phyloP scores from a whole-genome alignment of 2,329 filamentous ascomycete genomes.

The Pestalotiopsis sp. region DNA sequence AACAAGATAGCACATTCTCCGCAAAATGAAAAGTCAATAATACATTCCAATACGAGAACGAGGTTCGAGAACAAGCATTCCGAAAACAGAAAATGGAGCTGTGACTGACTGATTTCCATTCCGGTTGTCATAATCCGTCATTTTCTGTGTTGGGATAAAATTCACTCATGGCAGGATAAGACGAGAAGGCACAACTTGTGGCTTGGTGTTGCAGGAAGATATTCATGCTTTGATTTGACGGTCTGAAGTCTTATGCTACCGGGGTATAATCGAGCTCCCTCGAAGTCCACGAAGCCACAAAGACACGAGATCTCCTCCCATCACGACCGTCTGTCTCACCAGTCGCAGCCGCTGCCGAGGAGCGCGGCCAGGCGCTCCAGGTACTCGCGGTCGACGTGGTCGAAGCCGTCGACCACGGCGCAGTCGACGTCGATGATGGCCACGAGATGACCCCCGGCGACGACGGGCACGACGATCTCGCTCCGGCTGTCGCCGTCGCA shows the following conservation, averaged over 20 bases:
- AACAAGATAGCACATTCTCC: not conserved
- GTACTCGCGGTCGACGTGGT: conserved; percentile 63
- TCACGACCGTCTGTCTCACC: conserved; percentile 39
- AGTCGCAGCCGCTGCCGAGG: conserved; percentile 64
- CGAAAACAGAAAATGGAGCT: too few relatives aligned
- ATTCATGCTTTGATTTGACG: not conserved
- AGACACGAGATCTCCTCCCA: not conserved
- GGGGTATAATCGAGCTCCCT: not conserved
- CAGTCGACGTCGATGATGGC: conserved; percentile 84
- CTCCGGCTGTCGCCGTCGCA: conserved; percentile 76
- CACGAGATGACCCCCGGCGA: conserved; percentile 46
- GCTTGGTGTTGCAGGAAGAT: not conserved
- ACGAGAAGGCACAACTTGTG: not conserved
- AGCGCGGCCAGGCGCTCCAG: conserved; percentile 67
- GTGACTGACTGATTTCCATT: too few relatives aligned
- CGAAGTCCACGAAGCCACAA: not conserved
- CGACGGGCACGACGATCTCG: conserved; percentile 79
- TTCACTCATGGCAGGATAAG: not conserved
- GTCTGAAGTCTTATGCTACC: not conserved
- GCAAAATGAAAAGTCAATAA: not conserved
- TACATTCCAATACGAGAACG: not conserved
- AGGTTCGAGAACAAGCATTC: too few relatives aligned
- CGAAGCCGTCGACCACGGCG: conserved; percentile 64
- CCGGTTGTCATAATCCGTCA: too few relatives aligned
- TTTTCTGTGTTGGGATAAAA: too few relatives aligned